phyloP scores from a whole-genome alignment of 768 basidiomycete species.

The Boletus coccyginus region DNA sequence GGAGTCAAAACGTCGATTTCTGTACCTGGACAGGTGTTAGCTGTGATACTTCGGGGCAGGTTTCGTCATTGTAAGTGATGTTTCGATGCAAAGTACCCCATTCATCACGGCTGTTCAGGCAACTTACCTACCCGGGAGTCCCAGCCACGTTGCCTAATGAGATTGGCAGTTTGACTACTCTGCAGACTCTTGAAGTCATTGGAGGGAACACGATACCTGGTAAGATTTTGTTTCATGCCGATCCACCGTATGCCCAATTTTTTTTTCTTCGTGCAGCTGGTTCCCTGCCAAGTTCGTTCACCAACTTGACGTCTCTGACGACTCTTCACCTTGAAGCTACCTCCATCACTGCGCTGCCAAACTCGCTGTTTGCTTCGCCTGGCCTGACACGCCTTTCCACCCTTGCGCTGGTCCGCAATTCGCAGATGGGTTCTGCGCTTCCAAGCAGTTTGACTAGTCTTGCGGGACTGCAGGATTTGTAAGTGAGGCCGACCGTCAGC shows the following conservation, averaged over 20 bases:
- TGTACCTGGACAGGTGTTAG: conserved; percentile 47
- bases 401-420: conserved; percentile 40
- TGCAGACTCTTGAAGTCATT: conserved; percentile 38
- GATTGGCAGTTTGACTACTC: conserved; percentile 37
- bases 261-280: conserved; percentile 33
- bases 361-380: conserved; percentile 32
- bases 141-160: conserved; percentile 43
- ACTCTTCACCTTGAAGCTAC: conserved; percentile 43
- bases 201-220: conserved; percentile 44
- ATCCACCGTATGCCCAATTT: neutral
- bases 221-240: conserved; percentile 19
- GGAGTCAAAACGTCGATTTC: conserved; percentile 44
- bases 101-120: conserved; percentile 19
- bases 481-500: conserved; percentile 11
- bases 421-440: conserved; percentile 36
- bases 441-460: conserved; percentile 35
- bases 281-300: conserved; percentile 38
- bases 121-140: conserved; percentile 45
- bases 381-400: conserved; percentile 33
- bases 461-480: conserved; percentile 39
- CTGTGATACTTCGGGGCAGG: conserved; percentile 40
- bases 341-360: conserved; percentile 34
- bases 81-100: neutral
- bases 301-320: conserved; percentile 35
- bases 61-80: conserved; percentile 40